Evolutionary conservation across 768 basidiomycete species (phyloP).

Genomic region (Tephrocybe sp.): DNA sequence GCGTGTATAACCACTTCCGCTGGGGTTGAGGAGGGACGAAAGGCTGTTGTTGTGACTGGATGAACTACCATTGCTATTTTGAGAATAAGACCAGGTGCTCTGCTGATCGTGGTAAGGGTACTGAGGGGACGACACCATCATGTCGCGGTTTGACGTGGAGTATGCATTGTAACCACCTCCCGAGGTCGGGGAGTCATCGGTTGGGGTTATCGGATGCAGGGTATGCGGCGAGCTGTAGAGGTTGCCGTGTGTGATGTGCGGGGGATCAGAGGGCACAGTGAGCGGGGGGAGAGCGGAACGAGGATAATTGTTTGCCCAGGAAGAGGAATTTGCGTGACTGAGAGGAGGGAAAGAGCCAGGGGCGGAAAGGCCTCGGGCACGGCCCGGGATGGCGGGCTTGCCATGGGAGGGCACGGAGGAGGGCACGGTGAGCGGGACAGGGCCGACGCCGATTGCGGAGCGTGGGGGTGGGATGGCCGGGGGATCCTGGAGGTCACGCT

Average conservation of each 20-base stretch:
- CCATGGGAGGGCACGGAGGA: slow-evolving; percentile 41
- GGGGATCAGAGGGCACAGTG: slow-evolving; percentile 76
- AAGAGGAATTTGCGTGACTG: slow-evolving; percentile 45
- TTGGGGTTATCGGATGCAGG: slow-evolving; percentile 65
- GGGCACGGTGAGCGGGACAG: slow-evolving; percentile 64
- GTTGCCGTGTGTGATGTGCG: slow-evolving; percentile 53
- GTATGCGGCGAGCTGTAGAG: slow-evolving; percentile 61
- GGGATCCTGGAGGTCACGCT: slow-evolving; percentile 71
- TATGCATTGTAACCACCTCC: slow-evolving; percentile 40
- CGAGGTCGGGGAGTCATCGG: slow-evolving; percentile 64
- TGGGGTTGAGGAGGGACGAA: slow-evolving; percentile 77
- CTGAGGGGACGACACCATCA: slow-evolving; percentile 48
- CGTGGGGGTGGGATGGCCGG: slow-evolving; percentile 72
- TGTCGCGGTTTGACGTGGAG: slow-evolving; percentile 38
- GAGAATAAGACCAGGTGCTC: slow-evolving; percentile 52
- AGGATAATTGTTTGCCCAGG: slow-evolving; percentile 60
- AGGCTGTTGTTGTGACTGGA: slow-evolving; percentile 71
- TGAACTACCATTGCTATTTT: slow-evolving; percentile 44
- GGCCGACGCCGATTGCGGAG: slow-evolving; percentile 69
- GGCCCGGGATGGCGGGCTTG: slow-evolving; percentile 48
- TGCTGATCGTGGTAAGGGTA: slow-evolving; percentile 65
- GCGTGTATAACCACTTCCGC: slow-evolving; percentile 51
- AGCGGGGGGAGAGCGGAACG: slow-evolving; percentile 74
- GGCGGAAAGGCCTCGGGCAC: slow-evolving; percentile 78
- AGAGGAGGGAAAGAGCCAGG: slow-evolving; percentile 79